A percentile compares a stretch with the other conserved stretches of the same genome.
Conservation (phyloP, 176 grass and related monocot species). For the Metroxylon sagu region DNA sequence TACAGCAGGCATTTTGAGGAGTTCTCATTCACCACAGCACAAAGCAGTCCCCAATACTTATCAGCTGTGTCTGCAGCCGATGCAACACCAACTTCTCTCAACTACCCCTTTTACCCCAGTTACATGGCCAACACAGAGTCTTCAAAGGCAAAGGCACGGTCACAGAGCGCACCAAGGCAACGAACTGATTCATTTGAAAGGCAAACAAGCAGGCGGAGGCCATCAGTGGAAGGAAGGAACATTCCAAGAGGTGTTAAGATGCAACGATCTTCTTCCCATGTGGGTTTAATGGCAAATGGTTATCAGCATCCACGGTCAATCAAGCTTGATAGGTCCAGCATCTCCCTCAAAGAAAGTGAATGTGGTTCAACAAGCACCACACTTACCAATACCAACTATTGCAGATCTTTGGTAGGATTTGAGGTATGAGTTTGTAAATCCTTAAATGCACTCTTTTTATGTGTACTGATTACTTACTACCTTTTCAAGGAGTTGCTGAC, state of each 20-base stretch:
- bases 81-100: constrained; percentile 9
- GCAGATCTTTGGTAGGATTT: constrained; percentile 46
- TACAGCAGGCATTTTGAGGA: constrained; percentile 47
- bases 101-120: constrained; percentile 14
- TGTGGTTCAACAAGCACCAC: constrained; percentile 76
- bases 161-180: constrained; percentile 78
- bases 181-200: constrained; percentile 50
- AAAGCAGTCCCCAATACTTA: constrained; percentile 16
- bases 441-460: too few species aligned
- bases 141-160: constrained; percentile 34
- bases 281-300: constrained; percentile 30
- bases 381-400: constrained; percentile 47
- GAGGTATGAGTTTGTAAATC: constrained; percentile 27
- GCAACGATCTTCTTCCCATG: constrained; percentile 75
- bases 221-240: constrained; percentile 31
- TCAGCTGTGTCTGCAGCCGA: constrained; percentile 12
- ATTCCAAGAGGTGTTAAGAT: constrained; percentile 48
- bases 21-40: constrained; percentile 26
- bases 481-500: background rate
- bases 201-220: constrained; percentile 48
- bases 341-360: constrained; percentile 71
- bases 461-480: too few species aligned
- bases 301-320: constrained; percentile 49
- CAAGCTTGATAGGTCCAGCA: constrained; percentile 58
- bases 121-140: constrained; percentile 16